Conservation (phyloP, 2,329 filamentous ascomycete genomes). For the Pyrenophora graminea region DNA sequence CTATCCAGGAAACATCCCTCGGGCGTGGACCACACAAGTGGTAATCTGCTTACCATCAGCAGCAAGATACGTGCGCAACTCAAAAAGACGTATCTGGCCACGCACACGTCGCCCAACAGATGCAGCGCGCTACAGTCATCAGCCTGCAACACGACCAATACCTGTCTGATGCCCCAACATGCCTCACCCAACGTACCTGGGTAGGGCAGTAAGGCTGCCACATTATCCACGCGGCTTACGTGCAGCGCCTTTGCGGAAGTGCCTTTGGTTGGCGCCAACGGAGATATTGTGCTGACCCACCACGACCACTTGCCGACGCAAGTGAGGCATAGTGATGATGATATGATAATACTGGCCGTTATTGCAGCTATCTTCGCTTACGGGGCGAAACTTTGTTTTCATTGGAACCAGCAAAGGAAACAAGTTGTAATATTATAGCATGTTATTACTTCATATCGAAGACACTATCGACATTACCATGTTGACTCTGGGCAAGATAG, state of each 20-base stretch:
- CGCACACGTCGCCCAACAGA: too few relatives aligned
- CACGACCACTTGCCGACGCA: background rate
- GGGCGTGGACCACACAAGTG: too few relatives aligned
- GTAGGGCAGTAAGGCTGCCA: conserved; percentile 16
- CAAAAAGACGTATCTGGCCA: too few relatives aligned
- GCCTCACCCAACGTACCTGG: background rate
- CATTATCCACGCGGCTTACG: conserved; percentile 9
- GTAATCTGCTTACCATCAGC: too few relatives aligned
- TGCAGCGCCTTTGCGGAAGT: conserved; percentile 1
- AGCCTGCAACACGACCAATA: background rate
- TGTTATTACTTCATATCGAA: too few relatives aligned
- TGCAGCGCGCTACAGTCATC: too few relatives aligned
- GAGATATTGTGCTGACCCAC: conserved; percentile 9
- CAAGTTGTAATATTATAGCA: too few relatives aligned
- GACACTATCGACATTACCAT: background rate
- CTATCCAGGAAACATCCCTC: too few relatives aligned
- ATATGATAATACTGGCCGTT: background rate
- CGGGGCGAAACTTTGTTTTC: too few relatives aligned
- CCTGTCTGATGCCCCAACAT: background rate
- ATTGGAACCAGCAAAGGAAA: background rate
- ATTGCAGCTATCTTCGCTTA: too few relatives aligned
- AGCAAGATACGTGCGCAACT: too few relatives aligned
- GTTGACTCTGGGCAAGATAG: background rate
- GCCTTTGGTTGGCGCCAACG: conserved; percentile 1
- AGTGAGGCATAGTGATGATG: background rate